Evolutionary conservation across 139 green algal species (phyloP), one percentile per base, ranked within the genome.

Genomic region (Micromonas pusilla): DNA sequence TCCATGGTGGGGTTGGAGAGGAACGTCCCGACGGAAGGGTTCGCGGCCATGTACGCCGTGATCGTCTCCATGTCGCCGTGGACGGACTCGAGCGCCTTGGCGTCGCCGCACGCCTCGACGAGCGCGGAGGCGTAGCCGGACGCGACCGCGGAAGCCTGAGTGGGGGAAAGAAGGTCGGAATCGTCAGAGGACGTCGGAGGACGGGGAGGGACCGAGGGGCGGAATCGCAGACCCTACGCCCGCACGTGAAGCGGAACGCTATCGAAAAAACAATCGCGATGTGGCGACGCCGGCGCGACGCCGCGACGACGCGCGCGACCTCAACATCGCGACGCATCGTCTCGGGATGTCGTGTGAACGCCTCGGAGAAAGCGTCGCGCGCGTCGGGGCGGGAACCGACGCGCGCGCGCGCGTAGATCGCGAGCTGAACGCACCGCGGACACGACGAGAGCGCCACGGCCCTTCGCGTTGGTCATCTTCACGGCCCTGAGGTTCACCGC

Each of bases 121-220:
- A 99, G 89, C 20, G 94, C 95, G 79, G 90, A 93, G 65, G 94
- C 95, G 72, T 99, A 99, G 36, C 85, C 82, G 62, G 84, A 77
- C 57, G 86, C 88, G 13, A 96, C 88, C 20, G 75, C 19, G 33
- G 31, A 53, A 25, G 63, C 28, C 28, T 32, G 28, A 21, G 28
- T 23, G 2, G 23, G 20, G 2, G 31, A 25, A 70, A 65, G n/a
- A 65, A 65, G n/a, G n/a, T 70, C 63, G 63, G 28, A 70, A 70
- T 21, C 31, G 5, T 3, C 28, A 37, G 63, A 34, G 23, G 13
- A 70, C 45, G 45, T 9, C 45, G 45, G 16, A 9, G 45, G 45
- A 57, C 45, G 45, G 45, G 16, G 45, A 9, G 45, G 45, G 9
- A 16, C 45, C 9, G 16, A 23, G 9, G 45, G 9, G 45, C 9